Base-by-base conservation (phyloP, 2,329 filamentous ascomycete species). In the Dichotomopilus funicola region DNA sequence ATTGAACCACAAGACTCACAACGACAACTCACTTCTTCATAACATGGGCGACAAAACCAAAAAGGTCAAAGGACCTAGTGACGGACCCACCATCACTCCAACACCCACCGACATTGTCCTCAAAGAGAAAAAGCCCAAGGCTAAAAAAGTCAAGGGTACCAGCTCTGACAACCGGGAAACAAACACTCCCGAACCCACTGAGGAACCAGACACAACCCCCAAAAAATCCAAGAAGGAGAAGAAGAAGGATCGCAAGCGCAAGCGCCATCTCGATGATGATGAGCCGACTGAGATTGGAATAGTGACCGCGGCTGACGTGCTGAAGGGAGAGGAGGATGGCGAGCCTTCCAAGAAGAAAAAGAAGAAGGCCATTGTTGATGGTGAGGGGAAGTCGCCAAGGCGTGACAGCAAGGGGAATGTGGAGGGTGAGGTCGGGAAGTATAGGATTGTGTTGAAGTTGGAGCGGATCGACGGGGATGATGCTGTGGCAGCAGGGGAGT, bases 151-250 rank as follows among this genome's bases (percentile, higher is more conserved):
- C 41, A 58, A 59, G 53, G 34, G 5, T 7, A 42, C 42, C 42
- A 37, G 11, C 6, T 5, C 40, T 6, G 11, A 10, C 36, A 4
- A 35, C 7, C 35, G 12, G 38, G 37, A 53, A 4, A n/a, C 55
- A 31, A 45, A 40, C 6, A 11, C 34, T 19, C 4, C 40, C 13
- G 19, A 7, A 9, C 42, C 33, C 6, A n/a, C 35, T 9, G 42
- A 53, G 40, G 6, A 10, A 10, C 31, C 48, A 27, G 46, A 51
- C 38, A 19, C 10, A n/a, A 11, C 45, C 31, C 27, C 12, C 12
- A 55, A 61, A 37, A 56, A 59, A 13, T 54, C 49, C 43, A 62
- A 61, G 46, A 60, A 62, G 42, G 54, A 62, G 42, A 59, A 62
- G 43, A 60, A 57, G 40, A 56, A 61, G 51, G 57, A 61, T 44